Base-by-base conservation (phyloP, 768 basidiomycete genomes). In the Hemileccinum impolitum region DNA sequence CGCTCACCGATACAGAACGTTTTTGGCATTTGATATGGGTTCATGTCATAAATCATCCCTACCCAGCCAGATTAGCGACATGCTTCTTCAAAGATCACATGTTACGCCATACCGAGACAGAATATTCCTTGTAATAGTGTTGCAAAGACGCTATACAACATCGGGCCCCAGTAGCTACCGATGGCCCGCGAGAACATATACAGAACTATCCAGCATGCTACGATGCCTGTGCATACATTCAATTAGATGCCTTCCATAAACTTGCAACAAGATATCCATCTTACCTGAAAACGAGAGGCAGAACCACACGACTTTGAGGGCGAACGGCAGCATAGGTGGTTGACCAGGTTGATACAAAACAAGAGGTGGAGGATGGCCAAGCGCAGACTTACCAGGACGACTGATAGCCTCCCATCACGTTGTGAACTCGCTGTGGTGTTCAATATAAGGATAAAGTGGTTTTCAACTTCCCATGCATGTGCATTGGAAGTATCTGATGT, bases 11-110 rank as follows among this genome's bases (percentile, higher is more conserved):
- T 65, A 57, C 85, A 86, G 54, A 87, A 85, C 25, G 60, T 54
- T 31, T 59, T 66, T 9, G 83, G 80, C 82, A 87, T 87, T 17
- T 50, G 59, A 42, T 67, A 70, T 1, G 84, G 81, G 54, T 81
- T 70, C 84, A 87, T 85, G 43, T 67, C 63, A 73, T 80, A 85
- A 13, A 81, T 71, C 66, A 86, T 75, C 11, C 84, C 85, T 85
- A 42, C 19, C 30, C 8, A 54, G 17, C 15, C 15, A 43, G 12
- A 32, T 53, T 21, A 56, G 39, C 26, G 31, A 31, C 4, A 11
- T 10, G 4, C n/a, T 17, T 18, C 40, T 26, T 40, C 19, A 8
- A 17, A 14, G 19, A 12, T 25, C n/a, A 19, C 14, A 30, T 21
- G 14, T n/a, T 13, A 4, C 4, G 0, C 39, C 75, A 43, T 47